phyloP scores from a whole-genome alignment of 352 stramenopile species.

The Globisporangium nodosum region DNA sequence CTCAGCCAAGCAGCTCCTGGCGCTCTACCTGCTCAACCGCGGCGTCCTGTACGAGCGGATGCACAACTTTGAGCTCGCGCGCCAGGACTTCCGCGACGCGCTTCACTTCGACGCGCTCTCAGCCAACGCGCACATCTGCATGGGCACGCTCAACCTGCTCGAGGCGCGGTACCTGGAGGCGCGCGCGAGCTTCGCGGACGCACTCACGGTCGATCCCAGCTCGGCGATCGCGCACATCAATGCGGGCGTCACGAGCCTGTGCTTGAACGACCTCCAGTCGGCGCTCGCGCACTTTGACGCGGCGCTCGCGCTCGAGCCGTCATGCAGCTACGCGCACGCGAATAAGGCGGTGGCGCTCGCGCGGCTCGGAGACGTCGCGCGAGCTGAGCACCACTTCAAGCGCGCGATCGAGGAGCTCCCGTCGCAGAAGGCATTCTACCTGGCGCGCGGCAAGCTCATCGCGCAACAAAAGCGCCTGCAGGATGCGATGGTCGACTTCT shows the following conservation, averaged over 20 bases:
- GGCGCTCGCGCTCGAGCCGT: conserved; percentile 40
- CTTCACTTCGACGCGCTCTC: conserved; percentile 67
- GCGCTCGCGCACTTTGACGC: conserved; percentile 47
- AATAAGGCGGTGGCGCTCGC: conserved; percentile 60
- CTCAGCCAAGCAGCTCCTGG: conserved; percentile 56
- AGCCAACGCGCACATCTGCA: conserved; percentile 40
- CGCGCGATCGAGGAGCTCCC: conserved; percentile 64
- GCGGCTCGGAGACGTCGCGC: conserved; percentile 26
- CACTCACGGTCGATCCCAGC: conserved; percentile 39
- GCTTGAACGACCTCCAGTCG: conserved; percentile 17
- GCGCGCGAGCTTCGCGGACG: conserved; percentile 26
- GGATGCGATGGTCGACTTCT: conserved; percentile 79
- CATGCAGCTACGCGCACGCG: conserved; percentile 59
- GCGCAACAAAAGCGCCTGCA: conserved; percentile 68
- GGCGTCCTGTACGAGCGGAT: conserved; percentile 60
- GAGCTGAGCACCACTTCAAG: conserved; percentile 50
- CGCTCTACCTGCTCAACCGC: conserved; percentile 69
- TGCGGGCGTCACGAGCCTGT: conserved; percentile 42
- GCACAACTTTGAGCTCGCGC: conserved; percentile 35
- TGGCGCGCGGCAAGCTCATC: conserved; percentile 60
- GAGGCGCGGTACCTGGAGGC: conserved; percentile 33
- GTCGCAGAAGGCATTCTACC: conserved; percentile 63
- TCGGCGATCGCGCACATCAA: conserved; percentile 62
- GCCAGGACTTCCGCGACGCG: conserved; percentile 53
- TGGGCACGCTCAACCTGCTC: conserved; percentile 55